Evolutionary conservation across 371 early-diverging fungal genomes (phyloP).

Genomic region (Lichtheimia ornata): DNA sequence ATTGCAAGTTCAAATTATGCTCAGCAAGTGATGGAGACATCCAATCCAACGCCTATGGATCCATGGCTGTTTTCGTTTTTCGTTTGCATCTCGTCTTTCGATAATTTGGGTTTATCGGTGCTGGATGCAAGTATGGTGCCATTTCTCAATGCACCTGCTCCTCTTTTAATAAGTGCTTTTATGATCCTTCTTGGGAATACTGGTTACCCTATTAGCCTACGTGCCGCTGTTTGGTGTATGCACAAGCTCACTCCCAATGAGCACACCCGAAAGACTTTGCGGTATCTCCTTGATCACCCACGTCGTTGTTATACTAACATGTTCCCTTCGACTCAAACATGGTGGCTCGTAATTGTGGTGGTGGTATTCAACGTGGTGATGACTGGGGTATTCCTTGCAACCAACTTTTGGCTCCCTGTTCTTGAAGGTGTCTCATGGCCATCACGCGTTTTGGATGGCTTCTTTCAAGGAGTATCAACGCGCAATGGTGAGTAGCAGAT

Average conservation of each 20-base stretch:
- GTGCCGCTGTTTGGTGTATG: conserved; percentile 17
- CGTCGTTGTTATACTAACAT: conserved; percentile 20
- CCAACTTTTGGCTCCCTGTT: conserved; percentile 44
- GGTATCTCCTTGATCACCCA: conserved; percentile 23
- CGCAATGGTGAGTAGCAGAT: conserved; percentile 31
- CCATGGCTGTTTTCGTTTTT: conserved; percentile 26
- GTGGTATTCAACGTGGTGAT: conserved; percentile 28
- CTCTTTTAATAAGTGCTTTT: conserved; percentile 10
- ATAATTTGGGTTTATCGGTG: conserved; percentile 16
- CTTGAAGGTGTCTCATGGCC: conserved; percentile 30
- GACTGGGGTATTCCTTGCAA: conserved; percentile 26
- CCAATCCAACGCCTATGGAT: conserved; percentile 15
- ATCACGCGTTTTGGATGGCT: conserved; percentile 31
- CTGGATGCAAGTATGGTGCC: conserved; percentile 16
- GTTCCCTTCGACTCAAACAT: conserved; percentile 18
- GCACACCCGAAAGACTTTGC: conserved; percentile 13
- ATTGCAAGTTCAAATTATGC: conserved; percentile 31
- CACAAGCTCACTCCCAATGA: conserved; percentile 27
- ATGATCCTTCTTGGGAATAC: conserved; percentile 18
- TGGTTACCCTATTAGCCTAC: conserved; percentile 16
- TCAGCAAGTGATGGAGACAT: conserved; percentile 17
- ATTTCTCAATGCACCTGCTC: conserved; percentile 16
- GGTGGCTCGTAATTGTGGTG: conserved; percentile 20
- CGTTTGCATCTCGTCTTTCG: conserved; percentile 11
- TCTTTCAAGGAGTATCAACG: conserved; percentile 44